Evolutionary conservation across 2,329 filamentous ascomycete species (phyloP).

Genomic region (Trichoderma polysporum): DNA sequence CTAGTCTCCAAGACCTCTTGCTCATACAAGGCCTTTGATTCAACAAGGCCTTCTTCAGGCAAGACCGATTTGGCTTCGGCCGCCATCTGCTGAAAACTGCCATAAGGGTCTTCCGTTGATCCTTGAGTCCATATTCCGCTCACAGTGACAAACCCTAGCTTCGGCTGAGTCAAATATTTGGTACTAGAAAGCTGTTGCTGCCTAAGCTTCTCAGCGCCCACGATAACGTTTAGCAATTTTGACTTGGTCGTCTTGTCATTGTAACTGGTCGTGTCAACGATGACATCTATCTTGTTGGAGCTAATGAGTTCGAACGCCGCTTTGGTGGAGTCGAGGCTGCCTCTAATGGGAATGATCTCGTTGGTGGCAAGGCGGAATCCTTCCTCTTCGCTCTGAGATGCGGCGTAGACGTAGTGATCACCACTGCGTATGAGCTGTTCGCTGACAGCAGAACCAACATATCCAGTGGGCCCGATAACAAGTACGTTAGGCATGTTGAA

Average conservation of each 20-base stretch:
- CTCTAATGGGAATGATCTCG: not conserved
- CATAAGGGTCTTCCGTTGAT: not conserved
- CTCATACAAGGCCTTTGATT: not conserved
- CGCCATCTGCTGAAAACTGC: not conserved
- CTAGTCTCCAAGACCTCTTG: not conserved
- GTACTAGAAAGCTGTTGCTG: not conserved
- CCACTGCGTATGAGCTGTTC: not conserved
- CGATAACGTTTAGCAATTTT: not conserved
- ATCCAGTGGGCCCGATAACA: not conserved
- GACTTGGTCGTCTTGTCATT: not conserved
- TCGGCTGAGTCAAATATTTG: not conserved
- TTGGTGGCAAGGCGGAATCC: not conserved
- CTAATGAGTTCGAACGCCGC: not conserved
- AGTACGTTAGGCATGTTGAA: not conserved
- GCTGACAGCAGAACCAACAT: not conserved
- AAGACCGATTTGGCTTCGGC: not conserved
- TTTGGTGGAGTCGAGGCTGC: not conserved
- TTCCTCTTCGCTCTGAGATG: not conserved
- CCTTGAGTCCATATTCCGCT: not conserved
- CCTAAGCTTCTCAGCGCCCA: not conserved
- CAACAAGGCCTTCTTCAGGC: not conserved
- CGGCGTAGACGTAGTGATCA: not conserved
- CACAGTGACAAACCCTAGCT: not conserved
- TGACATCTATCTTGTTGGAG: not conserved
- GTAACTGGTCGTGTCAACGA: not conserved